Evolutionary conservation across 1,139 yeast genomes (phyloP), one percentile per base, ranked within the genome.

Genomic region (Taphrina sp.): DNA sequence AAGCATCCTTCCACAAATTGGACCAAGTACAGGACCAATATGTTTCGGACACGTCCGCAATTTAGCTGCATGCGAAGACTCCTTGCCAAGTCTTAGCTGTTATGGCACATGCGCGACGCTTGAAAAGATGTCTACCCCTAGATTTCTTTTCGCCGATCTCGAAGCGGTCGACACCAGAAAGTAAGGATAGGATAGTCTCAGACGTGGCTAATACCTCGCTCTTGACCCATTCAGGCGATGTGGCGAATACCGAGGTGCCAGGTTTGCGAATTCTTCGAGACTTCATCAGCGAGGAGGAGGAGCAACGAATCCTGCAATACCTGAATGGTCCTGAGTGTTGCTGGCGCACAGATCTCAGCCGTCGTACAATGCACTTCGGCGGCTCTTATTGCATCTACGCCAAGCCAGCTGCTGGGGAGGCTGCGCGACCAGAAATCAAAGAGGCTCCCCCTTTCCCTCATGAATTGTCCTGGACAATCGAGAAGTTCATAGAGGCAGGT

Each of bases 341-440:
- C 14, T 43, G 47, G 47, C 36, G 47, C 1, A 31, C 24, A 12
- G 47, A 43, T 20, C 38, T 43, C 22, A 19, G 28, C 5, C 14
- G 47, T 16, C 47, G 47, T 19, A 43, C 47, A 3, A 43, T 43
- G 47, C 47, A 43, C 19, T 43, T 43, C 16, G 47, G 47, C 1
- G 47, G 47, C 22, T 12, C 14, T 22, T 43, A 43, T 23, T 43
- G 47, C 20, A 36, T 43, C 26, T 43, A 43, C 19, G 7, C 17
- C 5, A 24, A 19, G 1, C 43, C 29, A 1, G 19, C 22, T 19
- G 24, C 20, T 19, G 45, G 24, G 14, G 19, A 19, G 16, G n/a
- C 24, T 5, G 3, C 17, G 16, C 19, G 19, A 20, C 47, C 47
- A 4, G 34, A 41, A 19, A 33, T 43, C 1, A 14, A 31, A 14